Base-by-base conservation (phyloP, 768 basidiomycete genomes). In the Mycena vulgaris region DNA sequence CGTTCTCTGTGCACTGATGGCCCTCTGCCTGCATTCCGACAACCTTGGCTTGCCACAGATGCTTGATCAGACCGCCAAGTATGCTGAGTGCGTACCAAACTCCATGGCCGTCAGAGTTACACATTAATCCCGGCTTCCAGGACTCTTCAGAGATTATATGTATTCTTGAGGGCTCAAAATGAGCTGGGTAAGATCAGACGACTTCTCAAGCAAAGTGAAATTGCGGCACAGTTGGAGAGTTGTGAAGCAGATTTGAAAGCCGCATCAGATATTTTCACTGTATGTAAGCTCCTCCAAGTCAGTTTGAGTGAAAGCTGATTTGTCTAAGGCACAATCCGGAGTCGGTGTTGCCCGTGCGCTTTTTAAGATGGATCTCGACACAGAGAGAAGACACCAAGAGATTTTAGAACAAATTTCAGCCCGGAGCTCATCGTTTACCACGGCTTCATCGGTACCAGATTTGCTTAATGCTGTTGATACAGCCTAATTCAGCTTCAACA, bases 21-120 rank as follows among this genome's bases (percentile, higher is more conserved):
- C n/a, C 16, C n/a, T 58, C 11, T 58, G 56, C 16, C 14, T 40
- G 9, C 13, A 25, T 3, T 27, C 39, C 7, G 57, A 59, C 5
- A 17, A 59, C 19, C 19, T 28, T 21, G 7, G 19, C 9, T 42
- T 40, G 3, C 2, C 57, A 17, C 8, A 45, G 13, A 19, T 45
- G 40, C 57, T 59, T 30, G 40, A 59, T 13, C 39, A 59, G 17
- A 45, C 45, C 7, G 57, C 57, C 27, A 39, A 45, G 10, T 58
- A 58, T 31, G 56, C 37, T 4, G 16, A 55, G 39, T 57, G 19
- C 19, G 35, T 31, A 60, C n/a, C n/a, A n/a, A n/a, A n/a, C n/a
- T n/a, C n/a, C n/a, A n/a, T n/a, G n/a, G n/a, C n/a, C n/a, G n/a
- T n/a, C n/a, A n/a, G n/a, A n/a, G n/a, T n/a, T n/a, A n/a, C n/a